Conservation (phyloP, 2,329 filamentous ascomycete genomes). For the Stachybotrys echinatus region DNA sequence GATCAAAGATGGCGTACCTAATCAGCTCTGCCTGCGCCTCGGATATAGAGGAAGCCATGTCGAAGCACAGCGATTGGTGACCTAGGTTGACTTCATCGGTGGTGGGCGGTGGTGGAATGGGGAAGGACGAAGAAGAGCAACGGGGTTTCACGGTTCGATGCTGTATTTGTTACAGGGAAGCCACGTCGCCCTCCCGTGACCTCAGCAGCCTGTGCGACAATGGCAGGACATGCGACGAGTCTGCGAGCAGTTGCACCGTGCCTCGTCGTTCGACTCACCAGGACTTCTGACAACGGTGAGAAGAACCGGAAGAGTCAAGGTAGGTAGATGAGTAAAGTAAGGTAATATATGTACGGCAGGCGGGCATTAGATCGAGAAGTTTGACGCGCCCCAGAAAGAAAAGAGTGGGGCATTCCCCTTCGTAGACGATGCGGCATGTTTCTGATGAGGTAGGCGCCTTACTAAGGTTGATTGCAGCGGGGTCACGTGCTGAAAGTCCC, state of each 20-base stretch:
- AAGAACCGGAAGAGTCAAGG: too few relatives aligned
- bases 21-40: conserved; percentile 55
- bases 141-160: too few relatives aligned
- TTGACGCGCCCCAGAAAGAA: conserved; percentile 2
- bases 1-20: conserved; percentile 34
- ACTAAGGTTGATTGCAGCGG: too few relatives aligned
- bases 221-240: not conserved
- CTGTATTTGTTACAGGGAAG: too few relatives aligned
- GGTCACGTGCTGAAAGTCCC: too few relatives aligned
- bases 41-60: conserved; percentile 32
- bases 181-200: not conserved
- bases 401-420: not conserved
- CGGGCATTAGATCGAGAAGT: not conserved
- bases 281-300: too few relatives aligned
- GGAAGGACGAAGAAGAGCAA: too few relatives aligned
- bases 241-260: not conserved
- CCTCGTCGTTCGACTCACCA: not conserved
- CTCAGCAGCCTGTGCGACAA: not conserved
- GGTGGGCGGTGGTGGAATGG: not conserved
- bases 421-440: too few relatives aligned
- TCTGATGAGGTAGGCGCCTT: too few relatives aligned
- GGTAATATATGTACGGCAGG: too few relatives aligned
- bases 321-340: too few relatives aligned
- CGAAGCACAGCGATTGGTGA: conserved; percentile 1
- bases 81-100: not conserved